Conservation (phyloP, 2,329 filamentous ascomycete species). For the Fusarium piperis region DNA sequence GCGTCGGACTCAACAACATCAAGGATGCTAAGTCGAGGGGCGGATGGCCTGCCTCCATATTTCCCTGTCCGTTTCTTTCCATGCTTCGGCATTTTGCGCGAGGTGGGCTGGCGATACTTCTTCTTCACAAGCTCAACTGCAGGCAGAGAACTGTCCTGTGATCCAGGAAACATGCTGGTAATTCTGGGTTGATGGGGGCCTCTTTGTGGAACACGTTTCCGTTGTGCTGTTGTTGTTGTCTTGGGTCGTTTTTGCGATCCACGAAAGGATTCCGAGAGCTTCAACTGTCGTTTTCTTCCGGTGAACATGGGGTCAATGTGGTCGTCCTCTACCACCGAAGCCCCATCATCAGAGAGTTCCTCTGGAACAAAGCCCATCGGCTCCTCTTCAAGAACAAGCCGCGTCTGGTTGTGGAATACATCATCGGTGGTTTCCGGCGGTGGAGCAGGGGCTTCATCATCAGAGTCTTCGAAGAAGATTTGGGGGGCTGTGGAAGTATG, state of each 20-base stretch:
- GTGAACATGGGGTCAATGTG: constrained; percentile 62
- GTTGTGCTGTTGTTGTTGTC: constrained; percentile 9
- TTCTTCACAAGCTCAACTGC: constrained; percentile 21
- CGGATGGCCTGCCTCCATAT: constrained; percentile 20
- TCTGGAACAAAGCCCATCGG: constrained; percentile 2
- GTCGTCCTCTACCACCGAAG: constrained; percentile 60
- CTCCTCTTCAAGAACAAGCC: constrained; percentile 32
- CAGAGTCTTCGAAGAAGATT: constrained; percentile 59
- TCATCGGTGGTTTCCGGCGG: constrained; percentile 35
- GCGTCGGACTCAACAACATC: constrained; percentile 64
- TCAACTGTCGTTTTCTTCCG: constrained; percentile 52
- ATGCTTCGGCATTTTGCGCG: constrained; percentile 2
- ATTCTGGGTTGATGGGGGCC: constrained; percentile 46
- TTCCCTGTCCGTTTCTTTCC: constrained; percentile 8
- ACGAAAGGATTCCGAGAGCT: constrained; percentile 39
- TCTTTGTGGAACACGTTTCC: constrained; percentile 33
- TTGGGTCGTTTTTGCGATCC: constrained; percentile 42
- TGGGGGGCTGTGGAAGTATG: constrained; percentile 39
- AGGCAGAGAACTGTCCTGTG: constrained; percentile 5
- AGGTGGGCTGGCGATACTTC: constrained; percentile 26
- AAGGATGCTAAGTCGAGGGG: constrained; percentile 68
- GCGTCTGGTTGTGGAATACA: constrained; percentile 41
- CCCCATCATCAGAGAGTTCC: constrained; percentile 44
- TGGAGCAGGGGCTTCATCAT: constrained; percentile 48
- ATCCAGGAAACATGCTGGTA: constrained; percentile 42